These are phyloP conservation scores for Bryum argenteum DNA, from an alignment of 225 moss, liverwort and hornwort species.

Conservation along the genomic window DNA sequence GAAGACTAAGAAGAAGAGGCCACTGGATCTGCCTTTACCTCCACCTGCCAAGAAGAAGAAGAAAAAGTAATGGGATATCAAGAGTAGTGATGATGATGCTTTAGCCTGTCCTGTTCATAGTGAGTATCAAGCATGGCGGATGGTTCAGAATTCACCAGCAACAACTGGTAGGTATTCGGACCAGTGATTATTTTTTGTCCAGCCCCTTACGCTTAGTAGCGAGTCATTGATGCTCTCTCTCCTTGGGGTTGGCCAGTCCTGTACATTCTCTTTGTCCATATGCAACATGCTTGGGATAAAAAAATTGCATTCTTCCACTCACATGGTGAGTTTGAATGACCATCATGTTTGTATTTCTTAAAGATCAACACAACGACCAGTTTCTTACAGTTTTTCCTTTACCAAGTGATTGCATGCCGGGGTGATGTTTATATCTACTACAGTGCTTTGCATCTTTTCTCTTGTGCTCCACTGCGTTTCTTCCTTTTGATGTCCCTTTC, in stretches of 20 bases:
- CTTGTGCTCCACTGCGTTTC: neutral
- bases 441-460: slow-evolving; percentile 4
- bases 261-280: slow-evolving; percentile 52
- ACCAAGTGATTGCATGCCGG: slow-evolving; percentile 4
- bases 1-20: slow-evolving; percentile 54
- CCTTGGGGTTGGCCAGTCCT: slow-evolving; percentile 55
- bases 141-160: slow-evolving; percentile 44
- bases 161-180: slow-evolving; percentile 47
- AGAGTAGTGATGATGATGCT: slow-evolving; percentile 48
- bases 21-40: slow-evolving; percentile 42
- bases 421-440: neutral
- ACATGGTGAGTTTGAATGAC: slow-evolving; percentile 16
- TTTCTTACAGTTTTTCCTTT: neutral
- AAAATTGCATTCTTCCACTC: slow-evolving; percentile 26
- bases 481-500: slow-evolving; percentile 27
- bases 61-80: slow-evolving; percentile 37
- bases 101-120: slow-evolving; percentile 48
- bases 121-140: slow-evolving; percentile 46
- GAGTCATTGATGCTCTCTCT: slow-evolving; percentile 38
- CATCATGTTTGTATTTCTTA: neutral
- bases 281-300: slow-evolving; percentile 44
- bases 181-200: slow-evolving; percentile 52
- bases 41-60: slow-evolving; percentile 53
- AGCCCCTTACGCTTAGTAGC: slow-evolving; percentile 37
- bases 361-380: neutral